These are phyloP conservation scores for Irpex rosettiformis DNA, from an alignment of 1,284 basidiomycete genomes.

Conservation along the genomic window DNA sequence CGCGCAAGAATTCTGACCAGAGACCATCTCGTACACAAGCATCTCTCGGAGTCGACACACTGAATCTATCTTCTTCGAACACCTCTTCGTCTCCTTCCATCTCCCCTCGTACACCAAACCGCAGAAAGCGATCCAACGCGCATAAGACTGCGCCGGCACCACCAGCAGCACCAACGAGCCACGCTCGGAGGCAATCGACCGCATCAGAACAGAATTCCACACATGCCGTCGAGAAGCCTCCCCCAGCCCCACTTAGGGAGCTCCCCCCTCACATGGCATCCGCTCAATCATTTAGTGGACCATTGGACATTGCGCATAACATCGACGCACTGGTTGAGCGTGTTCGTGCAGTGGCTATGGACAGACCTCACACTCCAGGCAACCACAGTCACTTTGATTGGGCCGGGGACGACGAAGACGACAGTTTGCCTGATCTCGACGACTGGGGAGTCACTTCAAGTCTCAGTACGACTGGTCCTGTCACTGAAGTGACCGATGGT, in stretches of 20 bases:
- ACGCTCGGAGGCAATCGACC: conserved; percentile 23
- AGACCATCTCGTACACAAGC: conserved; percentile 23
- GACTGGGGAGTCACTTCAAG: conserved; percentile 70
- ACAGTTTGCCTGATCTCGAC: conserved; percentile 74
- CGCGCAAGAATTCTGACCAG: conserved; percentile 24
- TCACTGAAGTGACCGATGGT: conserved; percentile 9
- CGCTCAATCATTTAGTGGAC: conserved; percentile 16
- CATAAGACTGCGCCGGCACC: conserved; percentile 13
- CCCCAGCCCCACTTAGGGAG: conserved; percentile 41
- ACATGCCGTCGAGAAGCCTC: conserved; percentile 17
- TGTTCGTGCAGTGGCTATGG: conserved; percentile 66
- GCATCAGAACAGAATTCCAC: conserved; percentile 21
- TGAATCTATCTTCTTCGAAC: conserved; percentile 13
- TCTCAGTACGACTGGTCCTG: conserved; percentile 20
- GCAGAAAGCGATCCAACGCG: conserved; percentile 27
- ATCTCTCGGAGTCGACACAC: conserved; percentile 19
- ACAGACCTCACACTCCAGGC: conserved; percentile 66
- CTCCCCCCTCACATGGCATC: conserved; percentile 53
- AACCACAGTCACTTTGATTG: conserved; percentile 81
- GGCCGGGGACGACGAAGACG: conserved; percentile 75
- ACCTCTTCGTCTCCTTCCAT: conserved; percentile 19
- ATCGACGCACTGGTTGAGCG: conserved; percentile 72
- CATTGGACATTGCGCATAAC: conserved; percentile 47
- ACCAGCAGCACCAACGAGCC: conserved; percentile 8
- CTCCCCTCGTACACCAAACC: conserved; percentile 21